phyloP scores from a whole-genome alignment of 2,329 filamentous ascomycete species.

The Monilinia fructicola region DNA sequence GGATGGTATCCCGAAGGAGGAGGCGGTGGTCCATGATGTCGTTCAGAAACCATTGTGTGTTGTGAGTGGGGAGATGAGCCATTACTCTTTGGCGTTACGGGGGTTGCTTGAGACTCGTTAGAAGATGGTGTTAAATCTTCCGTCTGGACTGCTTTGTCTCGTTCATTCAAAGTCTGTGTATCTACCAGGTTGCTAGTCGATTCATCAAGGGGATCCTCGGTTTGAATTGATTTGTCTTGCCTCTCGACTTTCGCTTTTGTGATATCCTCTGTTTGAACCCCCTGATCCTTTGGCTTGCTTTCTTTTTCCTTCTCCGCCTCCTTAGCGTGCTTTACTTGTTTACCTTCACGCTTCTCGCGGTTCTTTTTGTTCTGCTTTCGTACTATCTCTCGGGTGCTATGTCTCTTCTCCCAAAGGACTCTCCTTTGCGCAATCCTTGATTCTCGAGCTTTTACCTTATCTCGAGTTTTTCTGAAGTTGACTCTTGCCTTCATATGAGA shows the following conservation, averaged over 20 bases:
- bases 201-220: constrained; percentile 27
- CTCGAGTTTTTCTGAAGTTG: constrained; percentile 42
- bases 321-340: constrained; percentile 45
- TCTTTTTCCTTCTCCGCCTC: constrained; percentile 44
- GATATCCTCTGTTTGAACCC: constrained; percentile 34
- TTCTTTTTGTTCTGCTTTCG: constrained; percentile 46
- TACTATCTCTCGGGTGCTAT: constrained; percentile 43
- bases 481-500: constrained; percentile 52
- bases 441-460: constrained; percentile 36
- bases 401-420: constrained; percentile 51
- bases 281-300: constrained; percentile 39
- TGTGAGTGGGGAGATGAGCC: constrained; percentile 21
- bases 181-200: background rate
- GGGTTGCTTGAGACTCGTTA: constrained; percentile 31
- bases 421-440: constrained; percentile 50
- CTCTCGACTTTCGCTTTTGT: constrained; percentile 24
- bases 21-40: constrained; percentile 22
- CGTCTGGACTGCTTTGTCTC: constrained; percentile 34
- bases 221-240: constrained; percentile 36
- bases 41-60: background rate
- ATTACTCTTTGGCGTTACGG: constrained; percentile 34
- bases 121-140: constrained; percentile 26
- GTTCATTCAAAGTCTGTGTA: constrained; percentile 25
- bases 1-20: constrained; percentile 25
- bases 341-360: constrained; percentile 42